These are phyloP conservation scores for Amanita jacksonii DNA, from an alignment of 768 basidiomycete genomes.

Conservation along the genomic window DNA sequence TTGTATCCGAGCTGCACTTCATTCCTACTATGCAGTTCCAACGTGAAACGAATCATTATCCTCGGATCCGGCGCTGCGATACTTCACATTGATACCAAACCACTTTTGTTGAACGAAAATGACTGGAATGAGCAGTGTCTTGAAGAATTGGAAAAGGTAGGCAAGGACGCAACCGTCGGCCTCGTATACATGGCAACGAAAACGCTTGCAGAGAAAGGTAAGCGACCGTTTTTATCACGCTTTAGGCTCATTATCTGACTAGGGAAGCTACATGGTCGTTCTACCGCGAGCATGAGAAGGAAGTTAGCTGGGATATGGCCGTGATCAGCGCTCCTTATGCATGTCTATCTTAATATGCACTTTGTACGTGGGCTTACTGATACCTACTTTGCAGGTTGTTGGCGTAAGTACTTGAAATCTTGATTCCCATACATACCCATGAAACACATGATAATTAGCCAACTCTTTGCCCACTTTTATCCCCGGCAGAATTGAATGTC, in stretches of 20 bases:
- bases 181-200: conserved; percentile 56
- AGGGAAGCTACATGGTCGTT: conserved; percentile 33
- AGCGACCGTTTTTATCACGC: not conserved
- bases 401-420: conserved; percentile 10
- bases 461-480: conserved; percentile 28
- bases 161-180: conserved; percentile 26
- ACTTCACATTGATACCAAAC: conserved; percentile 15
- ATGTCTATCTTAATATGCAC: conserved; percentile 8
- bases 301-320: conserved; percentile 40
- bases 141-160: conserved; percentile 37
- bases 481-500: conserved; percentile 26
- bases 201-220: conserved; percentile 53
- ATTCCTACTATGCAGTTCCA: conserved; percentile 9
- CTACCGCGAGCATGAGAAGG: conserved; percentile 30
- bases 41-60: conserved; percentile 58
- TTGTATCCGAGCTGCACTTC: not conserved
- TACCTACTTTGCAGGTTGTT: conserved; percentile 17
- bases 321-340: conserved; percentile 48
- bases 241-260: not conserved
- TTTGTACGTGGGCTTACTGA: not conserved
- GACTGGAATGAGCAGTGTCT: conserved; percentile 55
- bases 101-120: conserved; percentile 31
- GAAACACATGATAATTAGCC: conserved; percentile 21
- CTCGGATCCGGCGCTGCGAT: conserved; percentile 55
- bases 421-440: not conserved